Conservation (phyloP, 2,329 filamentous ascomycete genomes). For the Epichloe uncinata region DNA sequence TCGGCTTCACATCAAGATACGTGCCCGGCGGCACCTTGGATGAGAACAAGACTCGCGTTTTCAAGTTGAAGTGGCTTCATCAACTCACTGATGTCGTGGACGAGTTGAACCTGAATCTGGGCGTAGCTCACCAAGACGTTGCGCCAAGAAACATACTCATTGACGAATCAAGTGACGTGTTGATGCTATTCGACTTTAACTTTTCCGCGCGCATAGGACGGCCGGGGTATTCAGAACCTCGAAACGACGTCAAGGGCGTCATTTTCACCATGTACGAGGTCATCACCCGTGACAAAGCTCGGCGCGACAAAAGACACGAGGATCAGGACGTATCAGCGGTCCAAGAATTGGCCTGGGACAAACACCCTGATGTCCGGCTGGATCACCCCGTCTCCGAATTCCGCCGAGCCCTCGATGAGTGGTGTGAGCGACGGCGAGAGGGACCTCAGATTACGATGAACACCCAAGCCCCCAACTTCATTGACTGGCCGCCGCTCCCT, state of each 20-base stretch:
- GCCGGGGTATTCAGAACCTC: constrained; percentile 6
- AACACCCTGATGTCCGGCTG: constrained; percentile 19
- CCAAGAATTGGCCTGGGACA: constrained; percentile 14
- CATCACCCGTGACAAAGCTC: constrained; percentile 17
- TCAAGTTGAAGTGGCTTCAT: neutral
- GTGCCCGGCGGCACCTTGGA: neutral
- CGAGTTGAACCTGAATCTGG: constrained; percentile 22
- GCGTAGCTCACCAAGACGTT: constrained; percentile 26
- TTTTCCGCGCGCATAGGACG: constrained; percentile 11
- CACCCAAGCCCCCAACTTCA: neutral
- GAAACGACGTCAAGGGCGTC: constrained; percentile 20
- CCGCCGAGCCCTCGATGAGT: constrained; percentile 14
- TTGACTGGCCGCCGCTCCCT: neutral
- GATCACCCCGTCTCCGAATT: constrained; percentile 19
- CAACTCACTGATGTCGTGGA: constrained; percentile 17
- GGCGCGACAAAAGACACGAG: constrained; percentile 12
- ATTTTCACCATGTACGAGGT: constrained; percentile 24
- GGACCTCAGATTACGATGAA: neutral
- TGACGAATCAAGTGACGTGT: constrained; percentile 16
- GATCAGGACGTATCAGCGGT: constrained; percentile 13
- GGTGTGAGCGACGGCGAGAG: constrained; percentile 10
- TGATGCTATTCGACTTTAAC: constrained; percentile 26
- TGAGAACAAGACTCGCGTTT: neutral
- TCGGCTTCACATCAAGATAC: neutral
- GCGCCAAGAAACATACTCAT: constrained; percentile 24